A percentile compares a stretch with the other conserved stretches of the same genome.
Evolutionary conservation across 306 rosid species (phyloP).

Genomic region (Canavalia ensiformis): DNA sequence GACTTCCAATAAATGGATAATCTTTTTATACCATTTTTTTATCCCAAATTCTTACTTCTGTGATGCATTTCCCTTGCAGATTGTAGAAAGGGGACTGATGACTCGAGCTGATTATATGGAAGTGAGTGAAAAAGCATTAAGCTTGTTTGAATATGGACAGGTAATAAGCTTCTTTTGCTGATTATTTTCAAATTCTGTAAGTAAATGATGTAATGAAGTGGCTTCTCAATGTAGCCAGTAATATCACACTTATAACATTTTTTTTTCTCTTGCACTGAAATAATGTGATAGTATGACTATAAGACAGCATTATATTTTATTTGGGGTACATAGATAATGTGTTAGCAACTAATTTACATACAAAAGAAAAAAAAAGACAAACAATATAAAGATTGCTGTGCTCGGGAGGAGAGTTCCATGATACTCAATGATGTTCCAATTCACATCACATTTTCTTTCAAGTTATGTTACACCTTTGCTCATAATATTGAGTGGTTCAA

Average conservation of each 20-base stretch:
- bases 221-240: slow-evolving; percentile 9
- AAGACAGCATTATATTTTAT: background rate
- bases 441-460: background rate
- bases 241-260: background rate
- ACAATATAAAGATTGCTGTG: background rate
- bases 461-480: background rate
- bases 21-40: background rate
- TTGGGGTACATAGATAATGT: background rate
- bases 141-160: slow-evolving; percentile 91
- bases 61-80: slow-evolving; percentile 64
- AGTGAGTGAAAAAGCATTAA: slow-evolving; percentile 80
- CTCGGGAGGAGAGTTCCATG: slow-evolving; percentile 20
- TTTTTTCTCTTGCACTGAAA: slow-evolving; percentile 18
- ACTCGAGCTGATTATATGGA: slow-evolving; percentile 80
- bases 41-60: slow-evolving; percentile 33
- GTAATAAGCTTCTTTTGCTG: slow-evolving; percentile 52
- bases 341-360: slow-evolving; percentile 1
- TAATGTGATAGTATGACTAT: background rate
- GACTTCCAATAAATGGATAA: slow-evolving; percentile 20
- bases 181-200: slow-evolving; percentile 17
- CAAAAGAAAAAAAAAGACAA: background rate
- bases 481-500: slow-evolving; percentile 17
- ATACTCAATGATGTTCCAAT: background rate
- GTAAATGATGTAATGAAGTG: slow-evolving; percentile 16
- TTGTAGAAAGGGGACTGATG: slow-evolving; percentile 77